Base-by-base conservation (phyloP, 139 green algal species). In the Yamagishiella unicocca region DNA sequence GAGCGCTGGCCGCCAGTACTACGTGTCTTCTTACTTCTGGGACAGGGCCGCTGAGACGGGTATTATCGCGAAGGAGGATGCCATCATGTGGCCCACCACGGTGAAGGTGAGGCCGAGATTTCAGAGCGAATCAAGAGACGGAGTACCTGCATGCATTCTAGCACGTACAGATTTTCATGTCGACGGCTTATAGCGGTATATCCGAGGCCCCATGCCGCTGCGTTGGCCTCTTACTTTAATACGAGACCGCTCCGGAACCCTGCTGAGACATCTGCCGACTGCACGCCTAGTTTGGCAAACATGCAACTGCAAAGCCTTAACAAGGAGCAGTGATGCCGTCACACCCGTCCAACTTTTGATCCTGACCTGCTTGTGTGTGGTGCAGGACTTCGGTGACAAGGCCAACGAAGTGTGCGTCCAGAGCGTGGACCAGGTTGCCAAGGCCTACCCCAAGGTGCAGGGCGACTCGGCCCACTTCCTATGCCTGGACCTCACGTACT, bases 21-120 rank as follows among this genome's bases (percentile, higher is more conserved):
- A 98, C 70, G 89, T 99, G 27, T 97, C 95, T 54, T 99, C 96
- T 37, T 99, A 99, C 93, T 99, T 99, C 90, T 99, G 96, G 93
- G 98, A 99, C 93, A 82, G 93, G 22, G 94, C 93, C 1, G 0
- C 89, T 0, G 94, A 95, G 37, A 84, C 90, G 2, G 91, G 90
- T 53, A 95, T 96, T 64, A 93, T 95, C 22, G 38, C 33, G 9
- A 83, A 93, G 58, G 46, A 68, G 22, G 71, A 85, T 2, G 93
- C 94, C 1, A 89, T 85, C 31, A 78, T 84, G 35, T 95, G 87
- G 84, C 73, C 70, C 12, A 87, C 84, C 14, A 91, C 54, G n/a
- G 82, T 88, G 17, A 81, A 91, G 82, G 95, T 92, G 42, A 40
- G 76, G 31, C 2, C 58, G 50, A 17, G 50, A n/a, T n/a, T n/a